phyloP scores from a whole-genome alignment of 106 monocot species.

The Posidonia australis region DNA sequence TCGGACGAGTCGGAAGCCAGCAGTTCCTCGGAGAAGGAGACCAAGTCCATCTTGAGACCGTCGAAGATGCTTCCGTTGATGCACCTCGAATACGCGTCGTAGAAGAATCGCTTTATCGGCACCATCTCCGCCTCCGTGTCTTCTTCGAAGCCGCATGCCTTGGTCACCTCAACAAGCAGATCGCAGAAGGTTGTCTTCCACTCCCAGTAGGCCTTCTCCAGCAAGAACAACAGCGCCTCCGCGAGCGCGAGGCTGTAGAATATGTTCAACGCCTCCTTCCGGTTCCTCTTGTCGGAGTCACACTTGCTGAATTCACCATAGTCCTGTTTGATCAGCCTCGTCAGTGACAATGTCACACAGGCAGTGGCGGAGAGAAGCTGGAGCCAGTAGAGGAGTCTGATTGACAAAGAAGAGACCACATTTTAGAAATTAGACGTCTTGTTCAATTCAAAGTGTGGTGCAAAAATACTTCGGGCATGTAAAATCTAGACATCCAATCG shows the following conservation, averaged over 20 bases:
- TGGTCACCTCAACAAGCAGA: constrained; percentile 41
- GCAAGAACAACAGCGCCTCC: constrained; percentile 61
- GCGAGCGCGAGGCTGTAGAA: constrained; percentile 72
- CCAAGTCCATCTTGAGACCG: constrained; percentile 79
- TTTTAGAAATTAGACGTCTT: no score
- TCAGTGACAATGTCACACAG: constrained; percentile 54
- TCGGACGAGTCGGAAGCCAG: constrained; percentile 39
- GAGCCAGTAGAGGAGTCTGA: constrained; percentile 50
- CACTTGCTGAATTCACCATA: constrained; percentile 28
- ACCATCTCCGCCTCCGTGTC: constrained; percentile 18
- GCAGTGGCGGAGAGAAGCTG: constrained; percentile 58
- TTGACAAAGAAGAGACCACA: no score
- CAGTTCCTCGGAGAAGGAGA: constrained; percentile 63
- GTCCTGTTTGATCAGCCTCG: constrained; percentile 48
- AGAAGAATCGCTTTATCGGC: constrained; percentile 62
- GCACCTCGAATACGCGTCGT: constrained; percentile 65
- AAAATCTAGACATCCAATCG: no score
- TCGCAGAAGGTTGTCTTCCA: constrained; percentile 43
- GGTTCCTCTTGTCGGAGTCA: constrained; percentile 34
- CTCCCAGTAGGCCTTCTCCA: constrained; percentile 62
- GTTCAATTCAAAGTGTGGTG: no score
- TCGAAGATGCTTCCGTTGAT: constrained; percentile 80
- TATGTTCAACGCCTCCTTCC: constrained; percentile 52
- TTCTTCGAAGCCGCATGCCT: constrained; percentile 49
- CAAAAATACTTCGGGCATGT: no score